Evolutionary conservation across 208 protist species (phyloP).

Genomic region (Wallacemonas collosoma): DNA sequence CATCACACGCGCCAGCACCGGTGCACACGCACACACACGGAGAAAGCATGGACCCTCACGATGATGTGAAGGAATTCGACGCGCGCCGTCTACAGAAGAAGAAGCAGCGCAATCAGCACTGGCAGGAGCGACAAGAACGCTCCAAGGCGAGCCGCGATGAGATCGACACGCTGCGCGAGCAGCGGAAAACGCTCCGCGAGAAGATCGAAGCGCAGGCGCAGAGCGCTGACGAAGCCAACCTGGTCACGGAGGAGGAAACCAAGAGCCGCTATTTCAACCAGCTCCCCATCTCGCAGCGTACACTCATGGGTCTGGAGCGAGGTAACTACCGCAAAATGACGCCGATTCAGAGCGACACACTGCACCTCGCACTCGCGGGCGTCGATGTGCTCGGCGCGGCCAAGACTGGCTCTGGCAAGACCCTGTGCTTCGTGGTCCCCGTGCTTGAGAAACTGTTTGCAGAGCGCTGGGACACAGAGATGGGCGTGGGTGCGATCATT

Average conservation of each 20-base stretch:
- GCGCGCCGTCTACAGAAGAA: constrained; percentile 50
- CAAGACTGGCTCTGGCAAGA: constrained; percentile 99
- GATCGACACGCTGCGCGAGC: constrained; percentile 51
- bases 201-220: constrained; percentile 45
- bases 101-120: constrained; percentile 58
- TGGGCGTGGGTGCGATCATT: constrained; percentile 97
- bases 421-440: constrained; percentile 98
- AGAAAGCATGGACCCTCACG: constrained; percentile 8
- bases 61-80: constrained; percentile 37
- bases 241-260: constrained; percentile 35
- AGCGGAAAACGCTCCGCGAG: constrained; percentile 47
- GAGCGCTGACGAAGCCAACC: constrained; percentile 50
- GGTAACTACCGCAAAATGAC: constrained; percentile 95
- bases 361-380: constrained; percentile 95
- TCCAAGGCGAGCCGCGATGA: constrained; percentile 71
- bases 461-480: constrained; percentile 84
- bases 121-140: constrained; percentile 83
- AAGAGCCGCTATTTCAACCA: constrained; percentile 72
- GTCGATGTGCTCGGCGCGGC: constrained; percentile 98
- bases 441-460: constrained; percentile 94
- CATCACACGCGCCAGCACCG: background rate
- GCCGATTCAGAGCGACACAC: constrained; percentile 94
- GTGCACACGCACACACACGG: background rate
- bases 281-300: constrained; percentile 92
- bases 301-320: constrained; percentile 89